Percentiles rank a stretch among this genome's conserved stretches.
phyloP scores from a whole-genome alignment of 345 rosid species.

The Aquilaria sinensis region DNA sequence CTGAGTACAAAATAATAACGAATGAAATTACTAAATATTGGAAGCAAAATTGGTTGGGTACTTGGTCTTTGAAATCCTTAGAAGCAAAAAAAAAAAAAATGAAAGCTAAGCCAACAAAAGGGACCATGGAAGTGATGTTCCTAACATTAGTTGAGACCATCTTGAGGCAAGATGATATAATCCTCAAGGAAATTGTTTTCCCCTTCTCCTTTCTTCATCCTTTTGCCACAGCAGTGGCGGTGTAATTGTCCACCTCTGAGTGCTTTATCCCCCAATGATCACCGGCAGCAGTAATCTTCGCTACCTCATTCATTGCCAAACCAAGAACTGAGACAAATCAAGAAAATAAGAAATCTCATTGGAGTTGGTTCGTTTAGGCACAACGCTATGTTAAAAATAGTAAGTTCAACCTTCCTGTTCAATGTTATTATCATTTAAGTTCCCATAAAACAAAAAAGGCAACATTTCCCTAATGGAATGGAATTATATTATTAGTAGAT shows the following conservation, averaged over 20 bases:
- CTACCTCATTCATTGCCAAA: slow-evolving; percentile 22
- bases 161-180: slow-evolving; percentile 88
- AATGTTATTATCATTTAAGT: too few species aligned
- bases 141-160: slow-evolving; percentile 89
- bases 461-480: too few species aligned
- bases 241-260: slow-evolving; percentile 13
- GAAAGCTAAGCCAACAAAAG: slow-evolving; percentile 76
- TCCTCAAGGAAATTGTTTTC: slow-evolving; percentile 74
- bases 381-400: too few species aligned
- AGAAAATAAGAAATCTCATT: neutral
- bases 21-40: too few species aligned
- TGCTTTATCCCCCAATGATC: slow-evolving; percentile 24
- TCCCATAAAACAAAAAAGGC: too few species aligned
- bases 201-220: slow-evolving; percentile 76
- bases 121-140: slow-evolving; percentile 78
- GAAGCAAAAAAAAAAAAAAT: slow-evolving; percentile 34
- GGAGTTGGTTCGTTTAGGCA: slow-evolving; percentile 8
- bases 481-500: too few species aligned
- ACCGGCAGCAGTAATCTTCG: slow-evolving; percentile 18
- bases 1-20: too few species aligned
- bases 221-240: slow-evolving; percentile 18
- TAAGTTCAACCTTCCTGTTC: too few species aligned
- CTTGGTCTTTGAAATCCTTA: slow-evolving; percentile 87
- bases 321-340: slow-evolving; percentile 9
- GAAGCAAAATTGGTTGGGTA: neutral